Evolutionary conservation across 345 rosid genomes (phyloP), one percentile per base, ranked within the genome.

Genomic region (Microthlaspi erraticum): DNA sequence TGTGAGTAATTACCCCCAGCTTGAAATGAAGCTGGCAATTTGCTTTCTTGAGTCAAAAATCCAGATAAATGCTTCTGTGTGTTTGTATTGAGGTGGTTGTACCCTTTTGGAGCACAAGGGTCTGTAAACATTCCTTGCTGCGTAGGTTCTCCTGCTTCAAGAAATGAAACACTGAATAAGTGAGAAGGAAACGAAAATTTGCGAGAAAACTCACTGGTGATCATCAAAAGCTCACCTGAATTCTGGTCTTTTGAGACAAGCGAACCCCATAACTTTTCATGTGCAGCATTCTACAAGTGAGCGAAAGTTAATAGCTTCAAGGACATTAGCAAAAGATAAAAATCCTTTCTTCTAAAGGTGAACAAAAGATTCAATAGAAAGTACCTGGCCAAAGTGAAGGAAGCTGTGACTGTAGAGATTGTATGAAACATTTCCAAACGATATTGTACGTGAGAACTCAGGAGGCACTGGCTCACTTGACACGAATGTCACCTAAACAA

Each of bases 311-410:
- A 52, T 76, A 69, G 44, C 74, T 5, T 66, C 57, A 50, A 57
- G 20, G 53, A 67, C 23, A 51, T 32, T 44, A 31, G 57, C 34
- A 42, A 51, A 49, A 59, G 12, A 39, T 38, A 4, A 65, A n/a
- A 19, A 66, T 49, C 23, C 44, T 18, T 53, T 32, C 19, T 38
- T 53, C 41, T 10, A n/a, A 38, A 23, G 29, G 38, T 1, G 16
- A 50, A 38, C 39, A 23, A 11, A 8, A 38, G 42, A 49, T 50
- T 46, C 11, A 37, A 29, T 23, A 34, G 49, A 55, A 68, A 6
- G 33, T 80, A 91, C 99, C 99, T 84, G 99, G 55, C 99, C 99
- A 65, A 88, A 87, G 68, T 91, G 92, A 69, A 94, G 99, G 74
- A 91, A 91, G 74, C 97, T 94, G 77, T 94, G 97, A 83, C 97